Evolutionary conservation across 1,139 yeast species (phyloP), one percentile per base, ranked within the genome.

Genomic region (Geotrichum europaeum): DNA sequence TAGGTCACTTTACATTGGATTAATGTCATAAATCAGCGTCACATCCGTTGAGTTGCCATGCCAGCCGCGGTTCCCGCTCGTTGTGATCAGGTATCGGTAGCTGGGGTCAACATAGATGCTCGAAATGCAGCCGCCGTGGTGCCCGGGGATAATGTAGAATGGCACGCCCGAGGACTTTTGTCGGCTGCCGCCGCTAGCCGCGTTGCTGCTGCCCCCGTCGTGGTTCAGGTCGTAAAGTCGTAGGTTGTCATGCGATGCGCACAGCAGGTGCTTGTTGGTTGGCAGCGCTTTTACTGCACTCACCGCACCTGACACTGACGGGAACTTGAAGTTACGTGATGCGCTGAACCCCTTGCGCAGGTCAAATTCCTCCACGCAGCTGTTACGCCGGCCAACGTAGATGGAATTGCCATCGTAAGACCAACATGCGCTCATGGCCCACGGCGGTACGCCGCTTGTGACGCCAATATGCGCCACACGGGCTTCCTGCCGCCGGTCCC

Each of bases 21-120:
- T 77, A 51, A 92, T 85, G 70, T 91, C 96, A 72, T 91, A 92
- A 51, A 91, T 79, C 68, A 91, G 80, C 7, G 89, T 88, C 34
- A 86, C 82, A 64, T 94, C 99, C 0, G 96, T 87, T 51, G 85
- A 82, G 43, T 78, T 76, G 2, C 96, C 89, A 69, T 87, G 94
- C 97, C 97, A 92, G 3, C 99, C 99, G 69, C 98, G 81, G 67
- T 88, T 89, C 7, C 99, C 99, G 73, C 96, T 88, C 0, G 98
- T 86, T 70, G 96, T 87, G 15, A 92, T 83, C 85, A 94, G 80
- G 72, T 89, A 94, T 66, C 94, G 77, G 54, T 96, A 91, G 1
- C 94, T 87, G 51, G 91, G 94, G 71, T 92, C 98, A 43, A 92
- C 86, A 65, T 82, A 60, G 40, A 73, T 76, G 57, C 84, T 81